Evolutionary conservation across 192 early-diverging fungal genomes (phyloP).

Genomic region (Fimicolochytrium jonesii): DNA sequence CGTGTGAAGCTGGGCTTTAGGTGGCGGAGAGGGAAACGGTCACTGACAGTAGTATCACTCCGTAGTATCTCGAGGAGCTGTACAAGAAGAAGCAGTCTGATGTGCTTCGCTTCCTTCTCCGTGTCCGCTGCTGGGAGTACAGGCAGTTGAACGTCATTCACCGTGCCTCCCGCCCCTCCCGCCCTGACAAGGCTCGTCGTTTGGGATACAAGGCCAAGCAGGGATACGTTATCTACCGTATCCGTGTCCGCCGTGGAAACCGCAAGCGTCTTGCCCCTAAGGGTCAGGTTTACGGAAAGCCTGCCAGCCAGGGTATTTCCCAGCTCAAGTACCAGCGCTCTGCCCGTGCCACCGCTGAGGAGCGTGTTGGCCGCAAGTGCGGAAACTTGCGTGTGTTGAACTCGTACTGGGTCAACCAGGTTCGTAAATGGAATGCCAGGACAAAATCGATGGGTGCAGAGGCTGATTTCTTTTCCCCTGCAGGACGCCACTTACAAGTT

Average conservation of each 20-base stretch:
- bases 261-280: constrained; percentile 97
- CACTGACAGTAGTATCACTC: neutral
- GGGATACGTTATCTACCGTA: constrained; percentile 98
- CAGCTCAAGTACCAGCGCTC: constrained; percentile 99
- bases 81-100: constrained; percentile 99
- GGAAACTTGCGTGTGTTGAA: constrained; percentile 97
- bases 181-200: constrained; percentile 98
- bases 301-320: constrained; percentile 94
- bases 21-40: neutral
- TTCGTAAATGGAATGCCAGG: constrained; percentile 2
- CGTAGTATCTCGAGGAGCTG: constrained; percentile 70
- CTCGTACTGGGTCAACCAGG: constrained; percentile 98
- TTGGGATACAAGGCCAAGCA: constrained; percentile 99
- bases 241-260: constrained; percentile 97
- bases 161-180: constrained; percentile 96
- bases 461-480: neutral
- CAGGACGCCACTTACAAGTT: constrained; percentile 99
- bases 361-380: constrained; percentile 97
- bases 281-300: constrained; percentile 99
- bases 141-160: constrained; percentile 98
- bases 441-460: no score
- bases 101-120: constrained; percentile 97
- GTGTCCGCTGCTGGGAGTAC: constrained; percentile 98
- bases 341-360: constrained; percentile 89
- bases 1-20: neutral